A percentile compares a stretch with the other conserved stretches of the same genome.
These are phyloP conservation scores for Mycosarcoma maydis DNA, from an alignment of 1,284 basidiomycete species.

Conservation along the genomic window DNA sequence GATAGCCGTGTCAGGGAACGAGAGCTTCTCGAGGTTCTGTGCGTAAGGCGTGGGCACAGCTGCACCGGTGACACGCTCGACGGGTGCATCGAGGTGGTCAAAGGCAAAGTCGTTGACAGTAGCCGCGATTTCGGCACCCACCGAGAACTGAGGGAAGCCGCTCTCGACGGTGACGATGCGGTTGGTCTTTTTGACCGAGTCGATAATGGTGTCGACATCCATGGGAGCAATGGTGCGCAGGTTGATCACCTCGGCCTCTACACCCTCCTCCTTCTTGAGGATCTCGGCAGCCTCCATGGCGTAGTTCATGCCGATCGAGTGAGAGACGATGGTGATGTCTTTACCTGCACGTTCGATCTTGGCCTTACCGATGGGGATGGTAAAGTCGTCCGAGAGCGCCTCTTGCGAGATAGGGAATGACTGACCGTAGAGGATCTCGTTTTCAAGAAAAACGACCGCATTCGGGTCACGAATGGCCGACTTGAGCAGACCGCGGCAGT, in stretches of 20 bases:
- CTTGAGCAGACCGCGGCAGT: constrained; percentile 98
- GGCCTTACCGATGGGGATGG: constrained; percentile 93
- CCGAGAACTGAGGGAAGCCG: constrained; percentile 98
- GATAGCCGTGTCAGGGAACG: constrained; percentile 62
- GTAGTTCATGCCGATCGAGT: constrained; percentile 69
- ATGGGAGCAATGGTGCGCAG: constrained; percentile 92
- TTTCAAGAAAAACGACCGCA: constrained; percentile 97
- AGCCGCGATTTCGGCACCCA: constrained; percentile 96
- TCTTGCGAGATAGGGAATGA: constrained; percentile 94
- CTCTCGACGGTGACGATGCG: constrained; percentile 94
- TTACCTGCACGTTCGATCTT: constrained; percentile 93
- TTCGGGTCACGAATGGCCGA: constrained; percentile 97
- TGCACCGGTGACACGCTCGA: constrained; percentile 96
- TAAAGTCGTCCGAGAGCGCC: constrained; percentile 91
- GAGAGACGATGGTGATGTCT: constrained; percentile 94
- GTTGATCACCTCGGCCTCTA: constrained; percentile 99
- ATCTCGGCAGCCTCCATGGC: constrained; percentile 78
- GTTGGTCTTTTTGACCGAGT: constrained; percentile 98
- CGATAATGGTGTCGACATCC: constrained; percentile 94
- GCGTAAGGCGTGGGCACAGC: constrained; percentile 68
- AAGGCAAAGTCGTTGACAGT: constrained; percentile 77
- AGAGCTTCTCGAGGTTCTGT: constrained; percentile 72
- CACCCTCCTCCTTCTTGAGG: constrained; percentile 88
- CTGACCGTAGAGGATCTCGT: constrained; percentile 98
- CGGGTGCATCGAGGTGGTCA: constrained; percentile 79